Percentiles rank a stretch among this genome's conserved stretches.
phyloP scores from a whole-genome alignment of 805 yeast species.

The Lipomyces yamanashiensis region DNA sequence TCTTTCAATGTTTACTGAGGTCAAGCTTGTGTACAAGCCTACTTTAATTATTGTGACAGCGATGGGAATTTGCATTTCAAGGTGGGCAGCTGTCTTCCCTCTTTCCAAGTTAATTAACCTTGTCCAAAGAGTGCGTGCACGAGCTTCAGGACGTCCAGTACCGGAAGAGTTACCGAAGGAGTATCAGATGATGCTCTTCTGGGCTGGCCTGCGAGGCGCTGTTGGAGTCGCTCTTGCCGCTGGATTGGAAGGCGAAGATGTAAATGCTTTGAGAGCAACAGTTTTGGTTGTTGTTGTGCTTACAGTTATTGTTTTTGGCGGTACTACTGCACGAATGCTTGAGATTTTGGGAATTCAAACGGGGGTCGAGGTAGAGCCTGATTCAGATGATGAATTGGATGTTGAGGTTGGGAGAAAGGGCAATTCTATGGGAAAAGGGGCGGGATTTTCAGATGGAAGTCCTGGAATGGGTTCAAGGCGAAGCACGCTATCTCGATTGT shows the following conservation, averaged over 20 bases:
- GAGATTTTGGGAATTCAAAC: conserved; percentile 92
- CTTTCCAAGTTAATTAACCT: conserved; percentile 82
- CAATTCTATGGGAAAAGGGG: background rate
- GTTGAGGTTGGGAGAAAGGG: conserved; percentile 10
- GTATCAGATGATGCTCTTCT: conserved; percentile 97
- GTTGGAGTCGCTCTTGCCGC: conserved; percentile 99
- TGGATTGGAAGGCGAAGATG: conserved; percentile 95
- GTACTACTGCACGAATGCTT: conserved; percentile 97
- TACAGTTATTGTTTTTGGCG: conserved; percentile 95
- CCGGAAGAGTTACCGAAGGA: conserved; percentile 93
- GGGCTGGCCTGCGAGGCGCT: conserved; percentile 99
- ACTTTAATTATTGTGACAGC: conserved; percentile 87
- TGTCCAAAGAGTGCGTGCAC: conserved; percentile 64
- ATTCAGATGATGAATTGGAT: conserved; percentile 42
- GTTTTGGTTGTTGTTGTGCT: conserved; percentile 96
- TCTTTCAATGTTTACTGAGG: conserved; percentile 91
- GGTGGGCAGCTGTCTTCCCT: conserved; percentile 98
- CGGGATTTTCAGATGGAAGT: background rate
- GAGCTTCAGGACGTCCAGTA: conserved; percentile 43
- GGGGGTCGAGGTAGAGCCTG: conserved; percentile 85
- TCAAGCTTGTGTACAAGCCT: conserved; percentile 93
- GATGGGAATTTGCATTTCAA: conserved; percentile 82
- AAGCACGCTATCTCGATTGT: background rate
- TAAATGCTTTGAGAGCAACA: conserved; percentile 85
- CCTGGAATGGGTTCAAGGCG: background rate